Conservation (phyloP, 2,329 filamentous ascomycete genomes). For the Cladosporium colombiae region DNA sequence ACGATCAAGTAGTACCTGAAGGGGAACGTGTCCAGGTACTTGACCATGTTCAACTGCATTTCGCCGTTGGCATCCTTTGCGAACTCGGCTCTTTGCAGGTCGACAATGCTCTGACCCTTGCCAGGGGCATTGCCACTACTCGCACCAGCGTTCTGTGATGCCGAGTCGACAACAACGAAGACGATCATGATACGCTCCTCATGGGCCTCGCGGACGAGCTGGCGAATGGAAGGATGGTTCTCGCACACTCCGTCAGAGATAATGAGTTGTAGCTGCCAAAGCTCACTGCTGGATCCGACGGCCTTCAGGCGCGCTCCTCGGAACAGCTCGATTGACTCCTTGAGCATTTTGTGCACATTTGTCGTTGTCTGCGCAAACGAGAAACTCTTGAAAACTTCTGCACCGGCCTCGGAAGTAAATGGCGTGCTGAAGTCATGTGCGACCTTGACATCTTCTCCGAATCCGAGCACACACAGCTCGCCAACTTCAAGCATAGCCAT, state of each 20-base stretch:
- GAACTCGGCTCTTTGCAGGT: conserved; percentile 85
- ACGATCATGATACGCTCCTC: conserved; percentile 97
- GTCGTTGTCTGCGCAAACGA: conserved; percentile 83
- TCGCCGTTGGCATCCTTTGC: conserved; percentile 65
- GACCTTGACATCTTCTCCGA: conserved; percentile 79
- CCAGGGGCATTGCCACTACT: conserved; percentile 29
- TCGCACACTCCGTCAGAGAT: conserved; percentile 94
- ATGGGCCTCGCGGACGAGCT: conserved; percentile 81
- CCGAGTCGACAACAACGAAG: conserved; percentile 88
- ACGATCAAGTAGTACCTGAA: conserved; percentile 98
- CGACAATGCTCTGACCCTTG: conserved; percentile 69
- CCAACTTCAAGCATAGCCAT: conserved; percentile 93
- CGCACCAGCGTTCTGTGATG: conserved; percentile 25
- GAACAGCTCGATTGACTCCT: conserved; percentile 78
- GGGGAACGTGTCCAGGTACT: conserved; percentile 93
- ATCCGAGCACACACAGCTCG: conserved; percentile 87
- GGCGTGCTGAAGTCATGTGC: conserved; percentile 83
- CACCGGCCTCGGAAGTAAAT: conserved; percentile 78
- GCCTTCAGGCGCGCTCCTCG: conserved; percentile 68
- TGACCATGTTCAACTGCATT: conserved; percentile 73
- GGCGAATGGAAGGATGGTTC: conserved; percentile 78
- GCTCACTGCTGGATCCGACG: conserved; percentile 59
- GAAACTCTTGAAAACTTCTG: conserved; percentile 81
- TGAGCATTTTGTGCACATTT: conserved; percentile 77
- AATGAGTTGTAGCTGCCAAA: conserved; percentile 94